A percentile compares a stretch with the other conserved stretches of the same genome.
Conservation (phyloP, 257 asterid genomes). For the Solanum rostratum region DNA sequence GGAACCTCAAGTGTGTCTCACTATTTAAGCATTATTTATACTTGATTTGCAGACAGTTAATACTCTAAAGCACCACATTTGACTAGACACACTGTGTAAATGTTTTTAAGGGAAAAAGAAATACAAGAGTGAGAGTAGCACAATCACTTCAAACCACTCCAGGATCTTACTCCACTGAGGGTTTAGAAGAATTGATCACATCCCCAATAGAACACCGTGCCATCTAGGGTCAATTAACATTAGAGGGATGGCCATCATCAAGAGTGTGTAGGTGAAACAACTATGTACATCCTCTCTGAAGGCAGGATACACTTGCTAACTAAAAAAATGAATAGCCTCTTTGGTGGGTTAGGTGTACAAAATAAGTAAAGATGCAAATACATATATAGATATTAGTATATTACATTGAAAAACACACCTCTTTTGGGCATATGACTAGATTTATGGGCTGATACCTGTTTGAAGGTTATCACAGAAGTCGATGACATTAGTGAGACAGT, state of each 20-base stretch:
- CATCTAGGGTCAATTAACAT: background rate
- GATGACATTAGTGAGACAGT: background rate
- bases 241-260: background rate
- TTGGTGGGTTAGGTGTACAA: background rate
- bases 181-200: background rate
- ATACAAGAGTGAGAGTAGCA: background rate
- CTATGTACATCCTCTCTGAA: background rate
- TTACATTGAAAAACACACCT: background rate
- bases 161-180: background rate
- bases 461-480: background rate
- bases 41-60: background rate
- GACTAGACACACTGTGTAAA: background rate
- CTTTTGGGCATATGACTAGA: background rate
- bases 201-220: background rate
- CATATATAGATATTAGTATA: background rate
- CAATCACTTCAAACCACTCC: background rate
- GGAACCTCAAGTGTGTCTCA: background rate
- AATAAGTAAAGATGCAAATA: background rate
- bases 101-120: background rate
- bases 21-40: background rate
- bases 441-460: background rate
- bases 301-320: background rate
- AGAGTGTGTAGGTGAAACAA: background rate
- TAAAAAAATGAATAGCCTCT: background rate
- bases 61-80: background rate